A percentile compares a stretch with the other conserved stretches of the same genome.
Conservation (phyloP, 352 stramenopile species). For the Phytophthora litchii region DNA sequence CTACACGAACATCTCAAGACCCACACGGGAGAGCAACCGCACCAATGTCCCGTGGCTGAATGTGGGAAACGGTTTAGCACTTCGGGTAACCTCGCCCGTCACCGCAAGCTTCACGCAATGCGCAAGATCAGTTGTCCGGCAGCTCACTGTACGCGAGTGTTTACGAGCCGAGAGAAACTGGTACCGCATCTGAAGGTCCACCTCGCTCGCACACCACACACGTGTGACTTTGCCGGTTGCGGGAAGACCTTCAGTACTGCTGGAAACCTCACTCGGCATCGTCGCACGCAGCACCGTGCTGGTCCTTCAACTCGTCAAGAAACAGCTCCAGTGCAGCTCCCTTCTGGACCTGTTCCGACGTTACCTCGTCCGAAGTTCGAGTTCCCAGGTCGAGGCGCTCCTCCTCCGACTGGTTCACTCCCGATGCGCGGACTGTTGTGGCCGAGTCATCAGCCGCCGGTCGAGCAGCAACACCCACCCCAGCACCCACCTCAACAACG, state of each 20-base stretch:
- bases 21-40: slow-evolving; percentile 82
- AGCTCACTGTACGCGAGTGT: slow-evolving; percentile 46
- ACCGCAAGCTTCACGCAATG: slow-evolving; percentile 55
- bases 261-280: slow-evolving; percentile 66
- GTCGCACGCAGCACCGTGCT: slow-evolving; percentile 57
- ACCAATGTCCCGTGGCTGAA: slow-evolving; percentile 58
- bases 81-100: slow-evolving; percentile 60
- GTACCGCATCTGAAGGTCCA: slow-evolving; percentile 58
- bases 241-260: slow-evolving; percentile 69
- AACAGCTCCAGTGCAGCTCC: background rate
- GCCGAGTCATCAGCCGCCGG: slow-evolving; percentile 19
- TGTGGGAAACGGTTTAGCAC: slow-evolving; percentile 73
- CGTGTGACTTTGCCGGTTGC: slow-evolving; percentile 56
- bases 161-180: slow-evolving; percentile 56
- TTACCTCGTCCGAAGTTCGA: slow-evolving; percentile 38
- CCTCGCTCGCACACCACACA: slow-evolving; percentile 52
- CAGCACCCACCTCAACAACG: slow-evolving; percentile 32
- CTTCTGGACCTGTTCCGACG: slow-evolving; percentile 9
- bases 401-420: slow-evolving; percentile 31
- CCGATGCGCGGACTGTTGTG: slow-evolving; percentile 46
- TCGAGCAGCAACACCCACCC: slow-evolving; percentile 32
- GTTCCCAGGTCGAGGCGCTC: slow-evolving; percentile 21
- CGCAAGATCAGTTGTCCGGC: slow-evolving; percentile 51
- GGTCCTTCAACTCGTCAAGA: slow-evolving; percentile 25
- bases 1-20: slow-evolving; percentile 84